Percentiles rank a stretch among this genome's conserved stretches.
Evolutionary conservation across 192 early-diverging fungal genomes (phyloP).

Genomic region (Geranomyces variabilis): DNA sequence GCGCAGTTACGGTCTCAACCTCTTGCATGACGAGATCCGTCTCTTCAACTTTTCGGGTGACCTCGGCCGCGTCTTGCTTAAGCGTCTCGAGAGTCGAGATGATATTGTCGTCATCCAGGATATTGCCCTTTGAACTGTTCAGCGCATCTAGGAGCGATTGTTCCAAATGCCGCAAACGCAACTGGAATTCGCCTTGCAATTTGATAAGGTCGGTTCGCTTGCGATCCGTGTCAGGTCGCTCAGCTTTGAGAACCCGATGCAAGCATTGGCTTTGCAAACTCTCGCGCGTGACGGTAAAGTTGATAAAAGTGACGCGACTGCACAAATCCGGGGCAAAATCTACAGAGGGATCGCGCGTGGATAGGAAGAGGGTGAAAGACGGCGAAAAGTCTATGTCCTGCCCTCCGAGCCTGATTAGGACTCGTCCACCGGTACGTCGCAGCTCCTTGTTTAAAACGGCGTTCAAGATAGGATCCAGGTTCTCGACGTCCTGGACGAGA

Average conservation of each 20-base stretch:
- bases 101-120: conserved; percentile 95
- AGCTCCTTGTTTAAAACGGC: conserved; percentile 97
- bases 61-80: conserved; percentile 95
- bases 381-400: conserved; percentile 99
- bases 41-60: conserved; percentile 88
- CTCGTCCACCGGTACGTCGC: conserved; percentile 92
- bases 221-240: conserved; percentile 93
- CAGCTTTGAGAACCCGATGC: conserved; percentile 90
- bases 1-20: conserved; percentile 86
- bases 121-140: conserved; percentile 93
- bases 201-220: conserved; percentile 91
- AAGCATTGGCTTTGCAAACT: conserved; percentile 98
- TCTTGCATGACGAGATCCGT: conserved; percentile 94
- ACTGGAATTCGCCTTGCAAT: conserved; percentile 95
- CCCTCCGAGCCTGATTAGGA: conserved; percentile 90
- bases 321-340: conserved; percentile 95
- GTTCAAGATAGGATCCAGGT: conserved; percentile 97
- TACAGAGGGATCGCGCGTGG: conserved; percentile 92
- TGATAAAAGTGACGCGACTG: conserved; percentile 97
- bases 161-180: conserved; percentile 90
- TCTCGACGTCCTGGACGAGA: conserved; percentile 95
- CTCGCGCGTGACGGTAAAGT: conserved; percentile 96
- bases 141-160: conserved; percentile 90
- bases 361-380: conserved; percentile 89
- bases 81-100: conserved; percentile 92